Base-by-base conservation (phyloP, 768 basidiomycete genomes). In the Auriscalpium orientale region DNA sequence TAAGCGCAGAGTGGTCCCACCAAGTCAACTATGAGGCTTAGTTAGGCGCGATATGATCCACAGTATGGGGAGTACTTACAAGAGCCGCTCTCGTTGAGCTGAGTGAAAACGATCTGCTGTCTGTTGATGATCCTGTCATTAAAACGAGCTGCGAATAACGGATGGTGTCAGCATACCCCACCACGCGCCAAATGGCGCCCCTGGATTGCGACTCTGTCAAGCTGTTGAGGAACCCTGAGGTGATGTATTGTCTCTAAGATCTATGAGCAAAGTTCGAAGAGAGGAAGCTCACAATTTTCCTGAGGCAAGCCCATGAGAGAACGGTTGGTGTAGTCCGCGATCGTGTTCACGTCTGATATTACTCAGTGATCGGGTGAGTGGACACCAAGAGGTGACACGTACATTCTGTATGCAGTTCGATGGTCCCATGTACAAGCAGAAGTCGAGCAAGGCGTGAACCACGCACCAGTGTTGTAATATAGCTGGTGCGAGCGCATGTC, bases 81-180 rank as follows among this genome's bases (percentile, higher is more conserved):
- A 54, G 55, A 60, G 52, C 72, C 73, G 10, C 63, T 61, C 50
- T 75, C 69, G 50, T 74, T 68, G 10, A 82, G 64, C 60, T 78
- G 75, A 8, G 74, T 74, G 67, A 82, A 82, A 13, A 82, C 78
- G 47, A 82, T 76, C 62, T 82, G 82, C 60, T 82, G 80, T 8
- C 80, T 79, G 58, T 15, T 16, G 20, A 35, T 36, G 8, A 15
- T 28, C 43, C 13, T 47, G 9, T 36, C 38, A 4, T 47, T 33
- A 47, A 36, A 54, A 28, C 4, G 33, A 6, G 44, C 16, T 51
- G 28, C 28, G n/a, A 38, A 43, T 22, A 10, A 36, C 28, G 9
- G 2, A 38, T 20, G 22, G 13, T 48, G 12, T n/a, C 33, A 15
- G 58, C 65, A 21, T 57, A 78, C 78, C 78, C 80, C 16, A 82